These are phyloP conservation scores for Auxenochlorella pyrenoidosa DNA, from an alignment of 139 green algal genomes.

Conservation along the genomic window DNA sequence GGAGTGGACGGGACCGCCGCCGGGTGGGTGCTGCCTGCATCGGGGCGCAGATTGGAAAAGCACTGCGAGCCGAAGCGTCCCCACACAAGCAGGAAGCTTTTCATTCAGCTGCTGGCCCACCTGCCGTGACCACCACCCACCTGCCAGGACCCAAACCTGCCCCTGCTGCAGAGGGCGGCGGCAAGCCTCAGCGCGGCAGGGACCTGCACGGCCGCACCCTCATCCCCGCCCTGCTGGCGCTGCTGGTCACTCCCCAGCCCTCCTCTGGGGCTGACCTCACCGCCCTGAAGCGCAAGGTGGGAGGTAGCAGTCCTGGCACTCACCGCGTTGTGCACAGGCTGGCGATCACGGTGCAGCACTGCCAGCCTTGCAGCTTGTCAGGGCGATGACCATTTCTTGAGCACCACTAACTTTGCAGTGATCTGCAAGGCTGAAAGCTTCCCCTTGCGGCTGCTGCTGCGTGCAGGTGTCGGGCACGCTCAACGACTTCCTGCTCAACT, in stretches of 20 bases:
- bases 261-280: background rate
- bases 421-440: too few relatives aligned
- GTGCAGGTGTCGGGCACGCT: background rate
- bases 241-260: background rate
- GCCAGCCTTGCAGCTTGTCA: too few relatives aligned
- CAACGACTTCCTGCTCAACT: conserved; percentile 13
- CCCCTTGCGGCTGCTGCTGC: too few relatives aligned
- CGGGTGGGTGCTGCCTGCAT: background rate
- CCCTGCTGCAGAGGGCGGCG: background rate
- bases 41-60: too few relatives aligned
- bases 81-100: background rate
- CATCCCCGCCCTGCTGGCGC: background rate
- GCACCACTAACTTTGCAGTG: too few relatives aligned
- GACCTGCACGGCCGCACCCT: background rate
- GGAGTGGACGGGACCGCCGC: background rate
- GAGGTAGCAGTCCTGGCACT: too few relatives aligned
- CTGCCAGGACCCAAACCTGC: background rate
- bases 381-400: too few relatives aligned
- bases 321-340: too few relatives aligned
- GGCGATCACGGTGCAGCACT: too few relatives aligned
- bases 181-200: background rate
- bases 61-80: too few relatives aligned
- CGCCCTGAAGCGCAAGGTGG: background rate
- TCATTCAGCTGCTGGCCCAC: background rate
- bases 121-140: background rate